Evolutionary conservation across 371 early-diverging fungal genomes (phyloP), one percentile per base, ranked within the genome.

Genomic region (Vavraia culicis): DNA sequence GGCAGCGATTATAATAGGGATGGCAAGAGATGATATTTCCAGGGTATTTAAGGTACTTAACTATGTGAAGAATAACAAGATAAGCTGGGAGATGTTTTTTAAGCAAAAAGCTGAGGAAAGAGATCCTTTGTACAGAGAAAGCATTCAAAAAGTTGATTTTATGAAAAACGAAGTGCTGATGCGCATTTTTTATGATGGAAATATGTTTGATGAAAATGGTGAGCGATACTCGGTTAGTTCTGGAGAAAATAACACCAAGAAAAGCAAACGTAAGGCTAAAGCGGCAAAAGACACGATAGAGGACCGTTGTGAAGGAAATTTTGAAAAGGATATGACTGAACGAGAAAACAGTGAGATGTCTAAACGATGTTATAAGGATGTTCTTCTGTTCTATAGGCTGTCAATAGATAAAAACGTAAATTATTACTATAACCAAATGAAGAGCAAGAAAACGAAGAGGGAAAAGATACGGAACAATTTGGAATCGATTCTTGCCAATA

Each of bases 11-110:
- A 5, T 60, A 9, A 35, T 69, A 7, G 32, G 55, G 27, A 49
- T 50, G 37, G 58, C 67, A 45, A 32, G 58, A 16, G 48, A 42
- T 0, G 43, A 59, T 27, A 42, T 64, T 13, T 18, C 43, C 10
- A 35, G 50, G 13, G 59, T 64, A 10, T 16, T 65, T 27, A 36
- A 49, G 7, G 57, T 66, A 13, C 53, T 63, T 46, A 37, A 37
- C 0, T 32, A 21, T 21, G 61, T 63, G 14, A 37, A 34, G 4
- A 45, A 61, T n/a, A 49, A 56, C 21, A 67, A 54, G 20, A 47
- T 71, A 15, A 52, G 60, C 16, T 68, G 66, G 62, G 37, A 62
- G 14, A 63, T 57, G 13, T 71, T 71, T 58, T 71, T 66, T 50
- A 51, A 59, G 37, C 51, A 62, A 37, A 35, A 52, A 11, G 65